These are phyloP conservation scores for Solanum aculeatissimum DNA, from an alignment of 305 asterid genomes.

Conservation along the genomic window DNA sequence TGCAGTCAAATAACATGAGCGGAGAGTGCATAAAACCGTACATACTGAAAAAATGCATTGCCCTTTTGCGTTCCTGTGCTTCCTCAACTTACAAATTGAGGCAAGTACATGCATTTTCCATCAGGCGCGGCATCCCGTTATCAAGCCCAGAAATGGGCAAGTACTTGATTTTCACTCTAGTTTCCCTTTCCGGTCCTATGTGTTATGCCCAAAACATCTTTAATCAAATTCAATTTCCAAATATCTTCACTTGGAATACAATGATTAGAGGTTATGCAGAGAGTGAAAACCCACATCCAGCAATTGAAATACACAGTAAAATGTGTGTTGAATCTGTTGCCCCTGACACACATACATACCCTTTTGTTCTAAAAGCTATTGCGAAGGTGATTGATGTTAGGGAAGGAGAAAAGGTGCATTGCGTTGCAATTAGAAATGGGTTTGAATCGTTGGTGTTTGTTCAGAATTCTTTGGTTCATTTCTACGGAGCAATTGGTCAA, in stretches of 20 bases:
- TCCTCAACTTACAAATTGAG: constrained; percentile 45
- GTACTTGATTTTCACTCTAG: constrained; percentile 46
- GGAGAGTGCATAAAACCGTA: constrained; percentile 30
- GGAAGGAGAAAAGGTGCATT: constrained; percentile 76
- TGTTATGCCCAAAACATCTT: constrained; percentile 48
- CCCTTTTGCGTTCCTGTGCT: constrained; percentile 64
- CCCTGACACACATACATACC: constrained; percentile 81
- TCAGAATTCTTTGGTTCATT: constrained; percentile 67
- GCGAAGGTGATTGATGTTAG: constrained; percentile 37
- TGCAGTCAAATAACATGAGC: neutral
- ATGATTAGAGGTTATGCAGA: constrained; percentile 90
- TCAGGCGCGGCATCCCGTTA: constrained; percentile 57
- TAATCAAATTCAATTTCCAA: constrained; percentile 43
- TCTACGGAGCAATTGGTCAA: constrained; percentile 62
- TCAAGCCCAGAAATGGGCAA: constrained; percentile 57
- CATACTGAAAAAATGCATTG: constrained; percentile 64
- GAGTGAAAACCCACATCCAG: constrained; percentile 65
- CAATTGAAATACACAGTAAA: constrained; percentile 34
- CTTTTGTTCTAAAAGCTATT: constrained; percentile 71
- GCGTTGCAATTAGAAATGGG: constrained; percentile 52
- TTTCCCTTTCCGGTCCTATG: constrained; percentile 65
- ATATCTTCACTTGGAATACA: constrained; percentile 76
- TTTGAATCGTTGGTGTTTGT: constrained; percentile 61
- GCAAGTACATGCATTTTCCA: constrained; percentile 76
- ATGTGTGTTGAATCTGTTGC: constrained; percentile 25